phyloP scores from a whole-genome alignment of 2,329 filamentous ascomycete genomes.

The Ophiostoma australiae region DNA sequence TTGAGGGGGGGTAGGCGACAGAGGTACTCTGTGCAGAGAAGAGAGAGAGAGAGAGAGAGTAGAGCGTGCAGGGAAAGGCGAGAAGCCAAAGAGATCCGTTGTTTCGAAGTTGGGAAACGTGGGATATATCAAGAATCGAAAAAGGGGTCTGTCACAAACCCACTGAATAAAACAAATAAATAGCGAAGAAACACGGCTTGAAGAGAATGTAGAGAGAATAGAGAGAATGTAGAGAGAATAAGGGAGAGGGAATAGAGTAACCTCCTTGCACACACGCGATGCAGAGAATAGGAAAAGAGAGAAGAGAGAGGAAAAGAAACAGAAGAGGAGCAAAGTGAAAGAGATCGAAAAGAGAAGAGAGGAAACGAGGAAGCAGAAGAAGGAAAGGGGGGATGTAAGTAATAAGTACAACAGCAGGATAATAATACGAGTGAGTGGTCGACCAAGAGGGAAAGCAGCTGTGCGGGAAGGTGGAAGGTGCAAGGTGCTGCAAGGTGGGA shows the following conservation, averaged over 20 bases:
- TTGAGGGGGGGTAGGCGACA: neutral
- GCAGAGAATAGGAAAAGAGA: slow-evolving; percentile 32
- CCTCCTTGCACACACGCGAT: slow-evolving; percentile 27
- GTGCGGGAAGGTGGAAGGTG: slow-evolving; percentile 11
- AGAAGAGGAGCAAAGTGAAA: slow-evolving; percentile 38
- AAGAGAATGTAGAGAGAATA: slow-evolving; percentile 14
- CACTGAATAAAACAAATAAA: slow-evolving; percentile 19
- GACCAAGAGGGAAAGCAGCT: neutral
- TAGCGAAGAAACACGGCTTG: slow-evolving; percentile 18
- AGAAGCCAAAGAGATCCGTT: slow-evolving; percentile 19
- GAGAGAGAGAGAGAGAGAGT: slow-evolving; percentile 19
- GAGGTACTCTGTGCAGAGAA: neutral
- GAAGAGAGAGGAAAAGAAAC: slow-evolving; percentile 35
- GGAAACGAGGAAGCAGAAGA: neutral
- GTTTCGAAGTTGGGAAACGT: slow-evolving; percentile 19
- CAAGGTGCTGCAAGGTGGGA: neutral
- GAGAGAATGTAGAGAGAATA: slow-evolving; percentile 15
- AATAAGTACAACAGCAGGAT: slow-evolving; percentile 15
- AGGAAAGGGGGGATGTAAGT: slow-evolving; percentile 14
- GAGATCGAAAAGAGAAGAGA: slow-evolving; percentile 35
- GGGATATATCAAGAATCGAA: slow-evolving; percentile 34
- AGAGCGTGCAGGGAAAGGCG: neutral
- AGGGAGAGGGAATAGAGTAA: slow-evolving; percentile 13
- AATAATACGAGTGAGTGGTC: slow-evolving; percentile 3
- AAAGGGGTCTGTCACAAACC: slow-evolving; percentile 35